Evolutionary conservation across 2,329 filamentous ascomycete genomes (phyloP), one percentile per base, ranked within the genome.

Genomic region (Cyphellophora europaea): DNA sequence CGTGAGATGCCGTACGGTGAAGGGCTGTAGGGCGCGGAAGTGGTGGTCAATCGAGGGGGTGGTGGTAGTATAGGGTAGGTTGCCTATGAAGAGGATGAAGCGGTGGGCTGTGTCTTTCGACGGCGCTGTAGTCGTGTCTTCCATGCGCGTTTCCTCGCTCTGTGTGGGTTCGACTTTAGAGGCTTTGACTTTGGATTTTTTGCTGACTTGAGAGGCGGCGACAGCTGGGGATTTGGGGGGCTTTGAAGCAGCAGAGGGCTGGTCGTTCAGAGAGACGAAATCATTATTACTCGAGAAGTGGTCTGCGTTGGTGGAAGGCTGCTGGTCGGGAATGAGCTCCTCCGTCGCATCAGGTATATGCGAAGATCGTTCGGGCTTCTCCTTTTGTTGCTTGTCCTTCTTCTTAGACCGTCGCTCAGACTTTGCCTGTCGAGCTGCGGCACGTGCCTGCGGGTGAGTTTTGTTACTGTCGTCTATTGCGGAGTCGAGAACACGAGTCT

Each of bases 51-150:
- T 72, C 27, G 76, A 69, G 32, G 73, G 73, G 33, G 71, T 69
- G 3, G 81, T 94, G 27, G 86, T 83, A 42, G 71, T 78, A 72
- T 77, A 95, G 32, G 89, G 89, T 5, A 96, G 79, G 63, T 95
- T 95, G 56, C 89, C 80, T 45, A 89, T 77, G 61, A 91, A 91
- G 50, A 80, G 74, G 41, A 87, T 85, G 64, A 85, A 86, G 41
- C 81, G 72, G n/a, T 33, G 19, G n/a, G n/a, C n/a, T n/a, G n/a
- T n/a, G 25, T 30, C 2, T 14, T 14, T 17, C 14, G 19, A n/a
- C 5, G 32, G 6, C 6, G 18, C 19, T 14, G 23, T 19, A 11
- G 8, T 12, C 19, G 15, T 19, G 15, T 10, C 30, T 19, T 30
- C 27, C n/a, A 15, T 14, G 11, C n/a, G 10, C 11, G 11, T 16